phyloP scores from a whole-genome alignment of 2,329 filamentous ascomycete species.

The Beauveria asiatica region DNA sequence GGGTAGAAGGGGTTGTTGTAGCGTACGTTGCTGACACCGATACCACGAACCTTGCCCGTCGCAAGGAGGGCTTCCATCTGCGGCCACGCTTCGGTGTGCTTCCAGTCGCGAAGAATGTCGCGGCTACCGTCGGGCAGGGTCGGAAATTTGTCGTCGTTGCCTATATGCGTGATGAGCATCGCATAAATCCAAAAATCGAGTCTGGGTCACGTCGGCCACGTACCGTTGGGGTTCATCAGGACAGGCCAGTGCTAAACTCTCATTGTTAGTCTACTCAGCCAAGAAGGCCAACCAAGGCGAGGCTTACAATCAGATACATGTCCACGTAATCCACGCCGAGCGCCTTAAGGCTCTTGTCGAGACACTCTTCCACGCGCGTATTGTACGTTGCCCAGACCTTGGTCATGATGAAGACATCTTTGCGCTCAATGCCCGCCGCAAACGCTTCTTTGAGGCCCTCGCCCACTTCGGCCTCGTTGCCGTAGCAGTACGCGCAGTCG shows the following conservation, averaged over 20 bases:
- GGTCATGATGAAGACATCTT: slow-evolving; percentile 75
- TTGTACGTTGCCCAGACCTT: slow-evolving; percentile 83
- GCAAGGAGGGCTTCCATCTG: slow-evolving; percentile 59
- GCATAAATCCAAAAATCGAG: not conserved
- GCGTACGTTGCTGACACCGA: slow-evolving; percentile 49
- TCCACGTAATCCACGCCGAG: slow-evolving; percentile 76
- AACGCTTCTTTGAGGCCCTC: slow-evolving; percentile 68
- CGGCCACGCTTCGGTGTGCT: slow-evolving; percentile 70
- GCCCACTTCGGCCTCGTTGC: slow-evolving; percentile 77
- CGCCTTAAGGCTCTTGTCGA: slow-evolving; percentile 64
- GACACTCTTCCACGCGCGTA: slow-evolving; percentile 56
- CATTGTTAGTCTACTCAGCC: not conserved
- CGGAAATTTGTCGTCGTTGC: slow-evolving; percentile 66
- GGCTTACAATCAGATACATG: slow-evolving; percentile 56
- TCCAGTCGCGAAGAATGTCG: slow-evolving; percentile 61
- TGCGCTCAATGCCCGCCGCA: slow-evolving; percentile 59
- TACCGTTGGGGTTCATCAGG: slow-evolving; percentile 68
- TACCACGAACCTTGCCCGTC: slow-evolving; percentile 46
- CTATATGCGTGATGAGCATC: slow-evolving; percentile 20
- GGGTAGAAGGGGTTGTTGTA: too few species aligned
- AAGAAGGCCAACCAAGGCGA: too few species aligned
- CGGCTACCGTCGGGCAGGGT: slow-evolving; percentile 64
- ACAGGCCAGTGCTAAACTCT: slow-evolving; percentile 63
- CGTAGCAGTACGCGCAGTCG: slow-evolving; percentile 69
- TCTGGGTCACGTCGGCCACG: not conserved